Evolutionary conservation across 129 eudicot genomes (phyloP), one percentile per base, ranked within the genome.

Genomic region (Centaurea solstitialis): DNA sequence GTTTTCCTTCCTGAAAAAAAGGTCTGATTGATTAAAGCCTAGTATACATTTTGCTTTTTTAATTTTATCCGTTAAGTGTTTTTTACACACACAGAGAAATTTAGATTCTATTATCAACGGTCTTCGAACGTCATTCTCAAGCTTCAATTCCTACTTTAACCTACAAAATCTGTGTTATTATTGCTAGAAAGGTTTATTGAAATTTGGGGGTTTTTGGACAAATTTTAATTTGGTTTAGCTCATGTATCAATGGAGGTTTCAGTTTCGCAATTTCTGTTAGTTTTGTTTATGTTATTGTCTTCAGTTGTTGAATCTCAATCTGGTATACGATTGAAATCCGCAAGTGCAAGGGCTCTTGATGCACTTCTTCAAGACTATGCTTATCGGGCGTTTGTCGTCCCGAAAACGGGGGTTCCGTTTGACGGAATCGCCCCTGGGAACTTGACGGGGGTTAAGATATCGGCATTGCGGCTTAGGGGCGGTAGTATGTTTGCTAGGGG

Each of bases 381-480:
- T 81, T 91, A 75, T 76, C 75, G 79, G 9, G 90, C 97, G 0
- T 78, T 93, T 71, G 74, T 40, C 43, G 76, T 47, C 24, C 97
- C 89, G 10, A 84, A 77, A 68, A 93, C 98, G 1, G 98, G 98
- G 4, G 71, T 87, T 65, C 40, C 77, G 0, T 91, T 62, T 68
- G 88, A 93, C 77, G 98, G 91, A 17, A 20, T 28, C 6, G 90
- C 82, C 1, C 97, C 98, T 24, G 66, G 87, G 17, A 91, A 93
- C 77, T 84, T 93, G 74, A 89, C 91, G 0, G 98, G 98, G 71
- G 67, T 91, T 80, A 72, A 72, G 73, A 73, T 89, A 78, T 81
- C 98, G 4, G 98, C 86, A 41, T 57, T 93, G 82, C 89, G 98
- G 85, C 87, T 93, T 1, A 86, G 97, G 87, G 89, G 88, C 75